Percentiles rank a stretch among this genome's conserved stretches.
phyloP scores from a whole-genome alignment of 2,329 filamentous ascomycete genomes.

The Fusarium xylarioides region DNA sequence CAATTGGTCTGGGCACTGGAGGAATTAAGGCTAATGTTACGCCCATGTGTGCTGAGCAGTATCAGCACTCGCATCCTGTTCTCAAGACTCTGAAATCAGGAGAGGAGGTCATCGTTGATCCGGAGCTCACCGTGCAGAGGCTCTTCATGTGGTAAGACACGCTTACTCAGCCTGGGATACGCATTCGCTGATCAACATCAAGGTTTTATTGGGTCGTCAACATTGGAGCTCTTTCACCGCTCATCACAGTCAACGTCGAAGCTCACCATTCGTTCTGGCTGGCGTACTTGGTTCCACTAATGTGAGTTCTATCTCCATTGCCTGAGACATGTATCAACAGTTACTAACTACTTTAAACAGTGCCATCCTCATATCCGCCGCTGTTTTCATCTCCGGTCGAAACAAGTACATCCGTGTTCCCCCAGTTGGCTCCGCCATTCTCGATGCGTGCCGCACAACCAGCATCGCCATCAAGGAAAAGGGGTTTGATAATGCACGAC shows the following conservation, averaged over 20 bases:
- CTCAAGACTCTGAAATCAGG: constrained; percentile 4
- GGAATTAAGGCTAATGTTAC: constrained; percentile 1
- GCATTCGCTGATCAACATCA: rapidly evolving
- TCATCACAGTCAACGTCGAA: not conserved
- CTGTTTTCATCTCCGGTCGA: not conserved
- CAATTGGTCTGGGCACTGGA: not conserved
- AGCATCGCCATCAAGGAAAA: constrained; percentile 1
- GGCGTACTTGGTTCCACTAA: not conserved
- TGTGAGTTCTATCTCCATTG: too few species aligned
- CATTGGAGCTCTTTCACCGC: not conserved
- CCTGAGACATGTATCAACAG: too few species aligned
- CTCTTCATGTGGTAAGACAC: not conserved
- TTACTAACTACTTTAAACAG: too few species aligned
- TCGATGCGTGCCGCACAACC: not conserved
- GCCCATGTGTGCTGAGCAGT: constrained; percentile 4
- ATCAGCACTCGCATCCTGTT: not conserved
- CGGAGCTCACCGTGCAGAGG: not conserved
- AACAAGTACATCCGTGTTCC: constrained; percentile 1
- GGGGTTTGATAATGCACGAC: not conserved
- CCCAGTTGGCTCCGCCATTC: not conserved
- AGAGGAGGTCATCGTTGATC: not conserved
- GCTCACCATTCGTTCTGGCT: not conserved
- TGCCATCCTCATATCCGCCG: not conserved
- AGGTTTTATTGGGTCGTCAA: constrained; percentile 14
- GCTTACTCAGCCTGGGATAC: rapidly evolving